These are phyloP conservation scores for Adansonia rubrostipa DNA, from an alignment of 441 rosid species.

Conservation along the genomic window DNA sequence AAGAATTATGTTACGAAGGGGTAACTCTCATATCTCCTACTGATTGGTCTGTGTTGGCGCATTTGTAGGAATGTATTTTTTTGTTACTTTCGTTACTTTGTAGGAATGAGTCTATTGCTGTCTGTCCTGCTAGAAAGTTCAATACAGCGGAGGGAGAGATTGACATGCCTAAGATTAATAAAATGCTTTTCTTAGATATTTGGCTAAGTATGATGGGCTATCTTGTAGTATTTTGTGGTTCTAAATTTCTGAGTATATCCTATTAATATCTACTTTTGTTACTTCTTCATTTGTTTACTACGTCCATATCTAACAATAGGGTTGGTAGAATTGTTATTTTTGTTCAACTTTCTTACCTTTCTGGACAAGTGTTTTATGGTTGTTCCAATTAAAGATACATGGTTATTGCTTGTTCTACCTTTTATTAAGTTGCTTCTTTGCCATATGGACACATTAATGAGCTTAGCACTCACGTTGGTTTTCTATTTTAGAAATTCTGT, in stretches of 20 bases:
- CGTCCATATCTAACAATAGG: background rate
- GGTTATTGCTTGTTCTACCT: background rate
- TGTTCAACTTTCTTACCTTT: background rate
- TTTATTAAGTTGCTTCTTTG: conserved; percentile 1
- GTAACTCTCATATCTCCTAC: background rate
- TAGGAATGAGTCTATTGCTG: background rate
- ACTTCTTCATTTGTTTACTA: background rate
- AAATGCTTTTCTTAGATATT: background rate
- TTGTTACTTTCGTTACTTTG: no score
- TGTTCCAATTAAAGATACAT: conserved; percentile 18
- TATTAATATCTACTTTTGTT: background rate
- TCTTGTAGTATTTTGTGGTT: background rate
- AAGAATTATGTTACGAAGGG: conserved; percentile 6
- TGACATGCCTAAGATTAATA: background rate
- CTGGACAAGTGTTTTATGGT: background rate
- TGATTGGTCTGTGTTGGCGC: background rate
- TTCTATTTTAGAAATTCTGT: conserved; percentile 6
- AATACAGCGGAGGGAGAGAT: background rate
- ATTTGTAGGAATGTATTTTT: no score
- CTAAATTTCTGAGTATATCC: background rate
- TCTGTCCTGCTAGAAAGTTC: conserved; percentile 7
- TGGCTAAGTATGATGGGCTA: conserved; percentile 7
- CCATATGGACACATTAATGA: background rate
- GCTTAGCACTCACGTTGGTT: conserved; percentile 16
- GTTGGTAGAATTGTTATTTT: background rate